These are phyloP conservation scores for Russula dissimulans DNA, from an alignment of 768 basidiomycete genomes.

Conservation along the genomic window DNA sequence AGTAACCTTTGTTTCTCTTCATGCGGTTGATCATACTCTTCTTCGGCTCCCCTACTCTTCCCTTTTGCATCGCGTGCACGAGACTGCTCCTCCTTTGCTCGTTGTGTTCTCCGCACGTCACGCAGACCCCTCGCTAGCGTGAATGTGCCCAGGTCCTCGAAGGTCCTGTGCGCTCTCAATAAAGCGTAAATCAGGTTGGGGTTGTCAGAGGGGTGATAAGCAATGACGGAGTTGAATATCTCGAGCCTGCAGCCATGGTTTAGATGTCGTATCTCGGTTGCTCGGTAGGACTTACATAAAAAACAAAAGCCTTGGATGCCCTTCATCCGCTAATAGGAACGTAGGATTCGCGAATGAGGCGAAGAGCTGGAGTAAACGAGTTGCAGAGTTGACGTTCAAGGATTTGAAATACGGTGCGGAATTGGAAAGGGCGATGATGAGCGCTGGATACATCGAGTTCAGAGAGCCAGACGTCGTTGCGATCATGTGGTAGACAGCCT, in stretches of 20 bases:
- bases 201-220: constrained; percentile 72
- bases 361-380: constrained; percentile 80
- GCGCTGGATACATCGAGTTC: constrained; percentile 82
- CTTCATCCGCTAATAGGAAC: constrained; percentile 89
- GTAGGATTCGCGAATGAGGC: constrained; percentile 83
- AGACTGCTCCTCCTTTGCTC: constrained; percentile 61
- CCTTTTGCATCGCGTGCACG: constrained; percentile 30
- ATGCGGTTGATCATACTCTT: constrained; percentile 34
- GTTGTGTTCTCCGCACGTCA: constrained; percentile 69
- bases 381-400: constrained; percentile 71
- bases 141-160: constrained; percentile 88
- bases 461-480: constrained; percentile 78
- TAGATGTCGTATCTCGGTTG: background rate
- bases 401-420: constrained; percentile 79
- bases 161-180: constrained; percentile 70
- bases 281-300: constrained; percentile 56
- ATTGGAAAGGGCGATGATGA: constrained; percentile 86
- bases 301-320: constrained; percentile 86
- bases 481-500: constrained; percentile 82
- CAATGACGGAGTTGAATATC: constrained; percentile 78
- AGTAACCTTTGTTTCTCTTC: constrained; percentile 64
- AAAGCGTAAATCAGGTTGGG: constrained; percentile 84
- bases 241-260: constrained; percentile 53
- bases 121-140: constrained; percentile 78
- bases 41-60: constrained; percentile 34